A percentile compares a stretch with the other conserved stretches of the same genome.
Conservation (phyloP, 169 alveolate species). For the Plasmodium inui region DNA sequence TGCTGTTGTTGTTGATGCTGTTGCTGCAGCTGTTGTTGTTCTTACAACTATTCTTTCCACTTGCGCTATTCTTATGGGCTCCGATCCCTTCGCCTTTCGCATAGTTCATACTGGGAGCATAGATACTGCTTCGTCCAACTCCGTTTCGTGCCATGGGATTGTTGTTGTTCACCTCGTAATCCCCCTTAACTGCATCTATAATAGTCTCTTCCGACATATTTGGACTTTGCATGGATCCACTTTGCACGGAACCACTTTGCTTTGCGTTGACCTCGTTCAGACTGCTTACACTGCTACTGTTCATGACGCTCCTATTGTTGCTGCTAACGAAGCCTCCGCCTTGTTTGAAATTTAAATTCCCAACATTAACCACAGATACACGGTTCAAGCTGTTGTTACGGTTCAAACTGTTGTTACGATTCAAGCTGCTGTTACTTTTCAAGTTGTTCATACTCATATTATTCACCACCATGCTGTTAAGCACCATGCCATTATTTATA, state of each 20-base stretch:
- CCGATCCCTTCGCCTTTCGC: not conserved
- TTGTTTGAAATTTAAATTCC: not conserved
- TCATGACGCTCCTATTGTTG: not conserved
- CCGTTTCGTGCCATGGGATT: not conserved
- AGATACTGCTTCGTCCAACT: not conserved
- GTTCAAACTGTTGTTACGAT: not conserved
- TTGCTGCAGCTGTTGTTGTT: not conserved
- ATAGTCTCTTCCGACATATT: constrained; percentile 14
- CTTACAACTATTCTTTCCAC: not conserved
- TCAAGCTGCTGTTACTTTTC: not conserved
- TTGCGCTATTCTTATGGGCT: not conserved
- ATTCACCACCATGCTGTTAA: not conserved
- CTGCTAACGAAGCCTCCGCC: not conserved
- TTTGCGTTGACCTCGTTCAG: constrained; percentile 9
- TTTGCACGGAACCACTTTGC: constrained; percentile 1
- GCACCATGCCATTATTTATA: not conserved
- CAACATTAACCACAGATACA: not conserved
- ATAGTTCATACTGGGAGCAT: not conserved
- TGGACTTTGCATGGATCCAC: not conserved
- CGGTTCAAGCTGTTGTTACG: not conserved
- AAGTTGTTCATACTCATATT: not conserved
- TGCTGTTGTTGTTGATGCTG: not conserved
- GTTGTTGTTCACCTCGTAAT: not conserved
- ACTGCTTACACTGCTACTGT: not conserved
- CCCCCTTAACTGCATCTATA: not conserved